phyloP scores from a whole-genome alignment of 2,329 filamentous ascomycete species.

The Lecanicillium sp. region DNA sequence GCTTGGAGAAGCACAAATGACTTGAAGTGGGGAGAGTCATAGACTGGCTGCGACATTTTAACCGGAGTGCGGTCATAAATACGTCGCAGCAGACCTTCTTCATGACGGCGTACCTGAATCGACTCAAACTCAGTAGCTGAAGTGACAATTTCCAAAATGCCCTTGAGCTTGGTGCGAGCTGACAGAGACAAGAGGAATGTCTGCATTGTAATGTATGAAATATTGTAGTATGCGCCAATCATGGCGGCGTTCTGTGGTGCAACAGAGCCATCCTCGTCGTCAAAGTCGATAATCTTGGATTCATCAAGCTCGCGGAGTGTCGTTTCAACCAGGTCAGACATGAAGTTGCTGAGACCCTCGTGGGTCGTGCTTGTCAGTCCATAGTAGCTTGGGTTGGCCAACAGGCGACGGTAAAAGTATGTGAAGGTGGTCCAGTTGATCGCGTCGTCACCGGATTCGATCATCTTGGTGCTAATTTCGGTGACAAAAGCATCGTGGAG shows the following conservation, averaged over 20 bases:
- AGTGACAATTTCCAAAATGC: slow-evolving; percentile 91
- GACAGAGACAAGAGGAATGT: slow-evolving; percentile 90
- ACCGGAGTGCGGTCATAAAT: slow-evolving; percentile 94
- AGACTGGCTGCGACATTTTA: slow-evolving; percentile 82
- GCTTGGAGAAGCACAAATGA: slow-evolving; percentile 94
- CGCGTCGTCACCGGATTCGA: slow-evolving; percentile 90
- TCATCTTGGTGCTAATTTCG: slow-evolving; percentile 93
- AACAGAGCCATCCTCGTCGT: slow-evolving; percentile 87
- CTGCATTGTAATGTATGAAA: slow-evolving; percentile 98
- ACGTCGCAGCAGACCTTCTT: slow-evolving; percentile 76
- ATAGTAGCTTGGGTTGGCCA: slow-evolving; percentile 96
- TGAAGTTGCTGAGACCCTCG: slow-evolving; percentile 84
- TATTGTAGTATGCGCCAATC: slow-evolving; percentile 99
- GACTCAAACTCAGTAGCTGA: slow-evolving; percentile 94
- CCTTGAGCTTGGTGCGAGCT: slow-evolving; percentile 87
- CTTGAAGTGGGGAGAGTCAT: slow-evolving; percentile 96
- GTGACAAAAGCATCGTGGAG: slow-evolving; percentile 95
- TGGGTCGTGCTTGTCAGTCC: slow-evolving; percentile 80
- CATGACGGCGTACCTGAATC: slow-evolving; percentile 88
- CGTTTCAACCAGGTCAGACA: slow-evolving; percentile 90
- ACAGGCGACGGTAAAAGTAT: slow-evolving; percentile 90
- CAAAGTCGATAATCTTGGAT: slow-evolving; percentile 90
- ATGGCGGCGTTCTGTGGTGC: slow-evolving; percentile 90
- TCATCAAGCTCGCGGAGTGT: slow-evolving; percentile 86
- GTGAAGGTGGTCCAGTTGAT: slow-evolving; percentile 99